Evolutionary conservation across 352 stramenopile genomes (phyloP).

Genomic region (Pythium coloratum): DNA sequence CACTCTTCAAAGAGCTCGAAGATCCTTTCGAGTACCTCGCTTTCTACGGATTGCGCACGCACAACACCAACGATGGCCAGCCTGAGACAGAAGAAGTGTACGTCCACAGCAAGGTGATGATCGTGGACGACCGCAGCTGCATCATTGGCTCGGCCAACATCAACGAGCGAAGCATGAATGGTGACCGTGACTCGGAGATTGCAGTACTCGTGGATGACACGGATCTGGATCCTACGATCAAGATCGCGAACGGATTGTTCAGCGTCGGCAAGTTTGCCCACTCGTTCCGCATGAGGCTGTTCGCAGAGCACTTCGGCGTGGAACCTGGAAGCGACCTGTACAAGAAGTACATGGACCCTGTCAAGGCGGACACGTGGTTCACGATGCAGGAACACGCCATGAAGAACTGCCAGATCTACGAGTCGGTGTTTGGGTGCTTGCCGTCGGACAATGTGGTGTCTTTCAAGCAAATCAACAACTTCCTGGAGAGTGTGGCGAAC

Average conservation of each 20-base stretch:
- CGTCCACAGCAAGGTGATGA: conserved; percentile 92
- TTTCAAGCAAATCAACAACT: conserved; percentile 70
- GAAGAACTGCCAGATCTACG: conserved; percentile 81
- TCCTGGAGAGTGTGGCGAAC: conserved; percentile 32
- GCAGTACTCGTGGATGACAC: conserved; percentile 83
- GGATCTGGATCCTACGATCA: conserved; percentile 58
- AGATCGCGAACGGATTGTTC: conserved; percentile 42
- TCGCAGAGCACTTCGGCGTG: conserved; percentile 83
- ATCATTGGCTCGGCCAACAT: conserved; percentile 89
- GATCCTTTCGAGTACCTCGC: conserved; percentile 89
- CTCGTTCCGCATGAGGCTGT: conserved; percentile 87
- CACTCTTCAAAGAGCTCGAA: conserved; percentile 72
- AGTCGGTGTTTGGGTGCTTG: conserved; percentile 79
- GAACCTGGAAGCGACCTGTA: conserved; percentile 46
- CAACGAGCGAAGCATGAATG: conserved; percentile 87
- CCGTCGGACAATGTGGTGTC: conserved; percentile 70
- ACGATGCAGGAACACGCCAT: conserved; percentile 86
- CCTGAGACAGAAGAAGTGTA: conserved; percentile 80
- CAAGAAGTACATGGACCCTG: conserved; percentile 60
- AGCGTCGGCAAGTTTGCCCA: conserved; percentile 80
- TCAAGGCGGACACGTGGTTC: conserved; percentile 69
- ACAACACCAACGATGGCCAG: conserved; percentile 39
- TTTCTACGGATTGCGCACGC: conserved; percentile 79
- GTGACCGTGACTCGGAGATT: conserved; percentile 86
- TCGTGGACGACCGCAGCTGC: conserved; percentile 74